These are phyloP conservation scores for Rhododendron molle DNA, from an alignment of 148 eudicot genomes.

Conservation along the genomic window DNA sequence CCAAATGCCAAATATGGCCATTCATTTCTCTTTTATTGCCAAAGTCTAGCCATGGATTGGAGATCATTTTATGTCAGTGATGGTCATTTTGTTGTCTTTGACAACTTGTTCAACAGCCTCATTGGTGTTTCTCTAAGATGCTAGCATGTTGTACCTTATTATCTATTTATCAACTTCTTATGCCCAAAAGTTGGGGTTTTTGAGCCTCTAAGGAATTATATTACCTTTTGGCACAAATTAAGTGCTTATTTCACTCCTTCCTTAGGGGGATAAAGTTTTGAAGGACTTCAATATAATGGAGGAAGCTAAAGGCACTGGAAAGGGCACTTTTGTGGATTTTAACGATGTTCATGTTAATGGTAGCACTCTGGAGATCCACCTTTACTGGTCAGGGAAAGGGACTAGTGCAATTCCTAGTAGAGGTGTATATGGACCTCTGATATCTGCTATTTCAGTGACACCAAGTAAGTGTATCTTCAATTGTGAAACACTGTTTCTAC, in stretches of 20 bases:
- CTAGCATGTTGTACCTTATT: neutral
- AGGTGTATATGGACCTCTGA: slow-evolving; percentile 80
- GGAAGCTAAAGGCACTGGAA: slow-evolving; percentile 61
- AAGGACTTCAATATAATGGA: slow-evolving; percentile 59
- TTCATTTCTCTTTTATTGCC: neutral
- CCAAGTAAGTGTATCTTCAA: slow-evolving; percentile 51
- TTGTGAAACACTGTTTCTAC: neutral
- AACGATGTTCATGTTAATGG: slow-evolving; percentile 46
- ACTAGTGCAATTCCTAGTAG: slow-evolving; percentile 68
- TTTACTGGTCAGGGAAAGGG: slow-evolving; percentile 88
- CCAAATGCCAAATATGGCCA: neutral
- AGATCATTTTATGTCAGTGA: neutral
- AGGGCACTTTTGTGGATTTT: slow-evolving; percentile 33
- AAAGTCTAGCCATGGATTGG: neutral
- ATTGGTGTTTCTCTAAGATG: neutral
- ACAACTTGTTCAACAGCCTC: neutral
- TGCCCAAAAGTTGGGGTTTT: neutral
- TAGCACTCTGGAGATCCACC: slow-evolving; percentile 64
- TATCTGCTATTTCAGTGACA: slow-evolving; percentile 83
- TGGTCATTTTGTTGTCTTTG: neutral
- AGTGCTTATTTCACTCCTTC: slow-evolving; percentile 10
- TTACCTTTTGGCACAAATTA: neutral
- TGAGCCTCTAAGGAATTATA: neutral
- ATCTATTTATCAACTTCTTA: neutral
- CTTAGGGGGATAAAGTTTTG: slow-evolving; percentile 48